Percentiles rank a stretch among this genome's conserved stretches.
These are phyloP conservation scores for Geotrichum carabidarum DNA, from an alignment of 1,139 yeast genomes.

Conservation along the genomic window DNA sequence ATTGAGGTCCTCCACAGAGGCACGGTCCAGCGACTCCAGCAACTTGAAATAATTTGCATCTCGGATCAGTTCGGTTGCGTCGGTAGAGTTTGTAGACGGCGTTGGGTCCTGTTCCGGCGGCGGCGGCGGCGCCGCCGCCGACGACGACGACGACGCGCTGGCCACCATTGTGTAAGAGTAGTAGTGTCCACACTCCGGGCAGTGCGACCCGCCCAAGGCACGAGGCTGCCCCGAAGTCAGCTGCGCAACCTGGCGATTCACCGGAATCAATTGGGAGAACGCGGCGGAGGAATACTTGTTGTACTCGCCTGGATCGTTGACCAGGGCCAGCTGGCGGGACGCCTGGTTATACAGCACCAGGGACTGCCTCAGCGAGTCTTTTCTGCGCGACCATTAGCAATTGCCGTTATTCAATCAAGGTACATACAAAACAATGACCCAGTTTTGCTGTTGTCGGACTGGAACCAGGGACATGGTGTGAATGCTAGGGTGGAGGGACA, in stretches of 20 bases:
- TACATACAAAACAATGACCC: slow-evolving; percentile 36
- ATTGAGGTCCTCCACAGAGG: neutral
- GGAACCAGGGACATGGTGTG: slow-evolving; percentile 34
- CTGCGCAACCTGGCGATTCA: slow-evolving; percentile 4
- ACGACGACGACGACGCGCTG: neutral
- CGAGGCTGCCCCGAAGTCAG: neutral
- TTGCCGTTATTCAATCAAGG: neutral
- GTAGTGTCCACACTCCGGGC: slow-evolving; percentile 32
- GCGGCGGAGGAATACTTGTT: neutral
- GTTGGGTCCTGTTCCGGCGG: neutral
- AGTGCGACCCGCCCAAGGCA: slow-evolving; percentile 12
- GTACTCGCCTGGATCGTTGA: slow-evolving; percentile 26
- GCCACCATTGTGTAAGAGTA: neutral
- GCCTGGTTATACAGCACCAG: slow-evolving; percentile 34
- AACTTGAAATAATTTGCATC: slow-evolving; percentile 34
- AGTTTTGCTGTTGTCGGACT: slow-evolving; percentile 25
- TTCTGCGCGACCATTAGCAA: slow-evolving; percentile 21
- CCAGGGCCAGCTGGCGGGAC: slow-evolving; percentile 32
- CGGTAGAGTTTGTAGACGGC: too few species aligned
- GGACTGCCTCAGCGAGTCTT: slow-evolving; percentile 32
- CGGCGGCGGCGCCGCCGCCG: neutral
- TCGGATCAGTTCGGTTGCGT: slow-evolving; percentile 12
- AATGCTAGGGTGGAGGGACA: too few species aligned
- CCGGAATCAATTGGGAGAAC: neutral
- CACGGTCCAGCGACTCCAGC: slow-evolving; percentile 20